Conservation (phyloP, 2,329 filamentous ascomycete species). For the Purpureocillium takamizusanense region DNA sequence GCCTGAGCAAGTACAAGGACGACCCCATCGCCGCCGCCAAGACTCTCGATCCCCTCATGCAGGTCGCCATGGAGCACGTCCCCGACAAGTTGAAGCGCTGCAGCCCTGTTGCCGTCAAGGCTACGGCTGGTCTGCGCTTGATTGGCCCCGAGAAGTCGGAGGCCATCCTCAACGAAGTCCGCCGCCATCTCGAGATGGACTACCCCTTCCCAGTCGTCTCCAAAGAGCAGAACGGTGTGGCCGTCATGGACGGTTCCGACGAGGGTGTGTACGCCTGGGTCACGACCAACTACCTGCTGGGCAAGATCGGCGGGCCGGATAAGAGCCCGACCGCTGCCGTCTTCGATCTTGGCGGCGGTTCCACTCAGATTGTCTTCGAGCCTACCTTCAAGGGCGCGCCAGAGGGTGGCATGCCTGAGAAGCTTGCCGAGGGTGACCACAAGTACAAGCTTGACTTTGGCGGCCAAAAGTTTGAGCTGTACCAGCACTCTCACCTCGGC, state of each 20-base stretch:
- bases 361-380: constrained; percentile 97
- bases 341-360: constrained; percentile 93
- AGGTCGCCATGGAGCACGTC: constrained; percentile 74
- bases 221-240: constrained; percentile 74
- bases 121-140: constrained; percentile 85
- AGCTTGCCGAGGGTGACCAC: constrained; percentile 83
- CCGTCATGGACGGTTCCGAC: constrained; percentile 95
- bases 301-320: constrained; percentile 92
- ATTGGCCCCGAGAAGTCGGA: constrained; percentile 73
- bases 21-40: constrained; percentile 83
- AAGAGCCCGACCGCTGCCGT: constrained; percentile 85
- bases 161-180: constrained; percentile 78
- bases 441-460: constrained; percentile 90
- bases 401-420: constrained; percentile 74
- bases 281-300: constrained; percentile 95
- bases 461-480: constrained; percentile 82
- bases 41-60: constrained; percentile 81
- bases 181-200: constrained; percentile 70
- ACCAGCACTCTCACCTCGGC: constrained; percentile 96
- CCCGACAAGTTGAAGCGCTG: constrained; percentile 87
- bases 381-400: constrained; percentile 74
- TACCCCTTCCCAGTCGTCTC: constrained; percentile 95
- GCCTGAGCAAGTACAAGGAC: constrained; percentile 74
- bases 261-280: constrained; percentile 99
- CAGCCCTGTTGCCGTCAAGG: constrained; percentile 93